Evolutionary conservation across 2,329 filamentous ascomycete genomes (phyloP).

Genomic region (Pyrenophora teres): DNA sequence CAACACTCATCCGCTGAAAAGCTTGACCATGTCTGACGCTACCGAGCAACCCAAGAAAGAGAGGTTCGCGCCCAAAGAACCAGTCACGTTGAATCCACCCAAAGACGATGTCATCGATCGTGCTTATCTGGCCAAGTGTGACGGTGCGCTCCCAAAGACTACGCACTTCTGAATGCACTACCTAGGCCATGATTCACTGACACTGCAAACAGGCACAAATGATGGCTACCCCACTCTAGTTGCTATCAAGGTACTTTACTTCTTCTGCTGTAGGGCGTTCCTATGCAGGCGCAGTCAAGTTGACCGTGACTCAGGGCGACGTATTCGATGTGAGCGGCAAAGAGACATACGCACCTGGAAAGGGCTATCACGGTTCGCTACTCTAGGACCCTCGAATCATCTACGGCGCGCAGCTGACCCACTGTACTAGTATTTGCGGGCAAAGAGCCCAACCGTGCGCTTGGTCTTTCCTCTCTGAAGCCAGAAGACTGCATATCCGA

Average conservation of each 20-base stretch:
- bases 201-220: slow-evolving; percentile 60
- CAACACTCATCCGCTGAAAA: slow-evolving; percentile 3
- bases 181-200: slow-evolving; percentile 2
- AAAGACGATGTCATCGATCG: slow-evolving; percentile 85
- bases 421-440: slow-evolving; percentile 81
- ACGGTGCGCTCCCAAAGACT: slow-evolving; percentile 64
- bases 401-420: slow-evolving; percentile 8
- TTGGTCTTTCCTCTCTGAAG: slow-evolving; percentile 86
- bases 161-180: not conserved
- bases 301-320: slow-evolving; percentile 66
- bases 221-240: slow-evolving; percentile 65
- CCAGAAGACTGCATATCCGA: slow-evolving; percentile 78
- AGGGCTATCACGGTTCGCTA: slow-evolving; percentile 79
- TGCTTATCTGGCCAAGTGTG: slow-evolving; percentile 78
- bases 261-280: not conserved
- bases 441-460: slow-evolving; percentile 91
- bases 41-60: slow-evolving; percentile 45
- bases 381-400: not conserved
- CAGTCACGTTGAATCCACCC: slow-evolving; percentile 77
- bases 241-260: slow-evolving; percentile 58
- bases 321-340: slow-evolving; percentile 95
- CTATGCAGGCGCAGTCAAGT: slow-evolving; percentile 3
- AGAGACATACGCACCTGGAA: slow-evolving; percentile 79
- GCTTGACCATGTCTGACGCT: slow-evolving; percentile 38
- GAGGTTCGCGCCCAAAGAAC: slow-evolving; percentile 78